Conservation (phyloP, 23 red algal genomes). For the Agarophyton chilense region DNA sequence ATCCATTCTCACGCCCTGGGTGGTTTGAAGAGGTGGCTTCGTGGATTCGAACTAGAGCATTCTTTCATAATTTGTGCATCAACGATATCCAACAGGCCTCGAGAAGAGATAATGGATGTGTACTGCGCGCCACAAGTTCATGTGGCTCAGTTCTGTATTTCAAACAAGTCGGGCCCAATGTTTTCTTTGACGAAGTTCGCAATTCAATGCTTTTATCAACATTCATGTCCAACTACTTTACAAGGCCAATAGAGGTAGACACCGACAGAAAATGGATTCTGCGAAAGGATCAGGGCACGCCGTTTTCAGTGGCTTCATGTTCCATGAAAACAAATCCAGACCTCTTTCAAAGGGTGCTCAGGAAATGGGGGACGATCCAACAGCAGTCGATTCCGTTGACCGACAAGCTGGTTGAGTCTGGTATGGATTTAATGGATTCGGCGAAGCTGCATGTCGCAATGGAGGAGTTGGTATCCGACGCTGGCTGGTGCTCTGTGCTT, state of each 20-base stretch:
- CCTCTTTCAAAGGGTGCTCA: background rate
- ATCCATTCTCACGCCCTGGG: background rate
- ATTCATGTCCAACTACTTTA: background rate
- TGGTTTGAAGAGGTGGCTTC: background rate
- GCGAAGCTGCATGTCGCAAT: background rate
- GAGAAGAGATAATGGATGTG: background rate
- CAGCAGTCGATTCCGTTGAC: background rate
- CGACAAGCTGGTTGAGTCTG: background rate
- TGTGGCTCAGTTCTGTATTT: background rate
- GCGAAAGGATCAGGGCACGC: background rate
- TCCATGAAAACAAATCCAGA: background rate
- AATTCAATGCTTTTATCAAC: background rate
- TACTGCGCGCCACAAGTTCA: background rate
- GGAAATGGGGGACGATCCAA: slow-evolving; percentile 3
- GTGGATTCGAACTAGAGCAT: background rate
- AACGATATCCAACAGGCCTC: background rate
- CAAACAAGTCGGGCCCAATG: background rate
- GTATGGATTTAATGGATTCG: background rate
- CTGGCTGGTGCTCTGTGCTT: background rate
- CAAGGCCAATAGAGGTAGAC: background rate
- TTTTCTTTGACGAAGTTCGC: background rate
- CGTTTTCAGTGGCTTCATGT: background rate
- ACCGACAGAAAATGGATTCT: background rate
- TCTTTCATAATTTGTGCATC: background rate
- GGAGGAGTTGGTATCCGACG: background rate